Evolutionary conservation across 2,329 filamentous ascomycete species (phyloP), one percentile per base, ranked within the genome.

Genomic region (Ramichloridium luteum): DNA sequence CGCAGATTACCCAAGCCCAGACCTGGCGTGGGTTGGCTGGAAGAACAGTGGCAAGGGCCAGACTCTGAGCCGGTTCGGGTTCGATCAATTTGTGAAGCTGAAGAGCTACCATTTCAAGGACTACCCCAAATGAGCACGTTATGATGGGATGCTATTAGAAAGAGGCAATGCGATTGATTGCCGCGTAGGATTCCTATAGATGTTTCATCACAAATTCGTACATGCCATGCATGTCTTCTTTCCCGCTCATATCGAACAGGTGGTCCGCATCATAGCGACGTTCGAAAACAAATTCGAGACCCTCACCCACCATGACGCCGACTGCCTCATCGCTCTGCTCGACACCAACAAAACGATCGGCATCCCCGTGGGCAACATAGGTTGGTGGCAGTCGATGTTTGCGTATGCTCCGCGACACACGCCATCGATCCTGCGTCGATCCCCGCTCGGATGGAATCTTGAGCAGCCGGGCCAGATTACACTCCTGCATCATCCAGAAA

Each of bases 51-150:
- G 88, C 43, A 86, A 82, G 58, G 88, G 88, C 13, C 79, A 86
- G 47, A 94, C 86, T 6, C 62, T 96, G 48, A 90, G 84, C 61
- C 77, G 66, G 47, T 93, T 86, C 51, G 88, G 88, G 8, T 96
- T 92, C 53, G 88, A 94, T 48, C 83, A 93, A 54, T 96, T 94
- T 54, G 79, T 92, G 53, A 93, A 90, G 68, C 69, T 93, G 49
- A 94, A 94, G 76, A 93, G 82, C 66, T 92, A 80, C 58, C 88
- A 96, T 58, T 56, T 94, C 55, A 94, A 94, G 64, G 75, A 92
- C 34, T 73, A 74, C 50, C 70, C 71, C 2, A 70, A 70, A 12
- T 25, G 16, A 25, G 5, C 8, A n/a, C n/a, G n/a, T 23, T 8
- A 23, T 23, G 20, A 23, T 23, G n/a, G 20, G n/a, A n/a, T n/a